Percentiles rank a stretch among this genome's conserved stretches.
Evolutionary conservation across 2,329 filamentous ascomycete species (phyloP).

Genomic region (Xylariales sp.): DNA sequence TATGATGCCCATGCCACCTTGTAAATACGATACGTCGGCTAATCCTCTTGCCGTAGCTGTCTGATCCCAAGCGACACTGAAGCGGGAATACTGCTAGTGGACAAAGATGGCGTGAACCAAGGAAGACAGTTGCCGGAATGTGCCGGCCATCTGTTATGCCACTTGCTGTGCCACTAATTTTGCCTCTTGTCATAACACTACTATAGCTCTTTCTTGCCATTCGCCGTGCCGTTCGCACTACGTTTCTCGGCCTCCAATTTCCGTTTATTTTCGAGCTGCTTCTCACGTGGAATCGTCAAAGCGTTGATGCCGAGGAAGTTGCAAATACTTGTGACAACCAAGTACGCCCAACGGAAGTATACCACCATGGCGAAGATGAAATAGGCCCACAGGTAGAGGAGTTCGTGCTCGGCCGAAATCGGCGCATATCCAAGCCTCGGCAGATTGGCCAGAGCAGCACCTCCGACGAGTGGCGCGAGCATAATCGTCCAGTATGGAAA

Average conservation of each 20-base stretch:
- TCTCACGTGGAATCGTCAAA: constrained; percentile 71
- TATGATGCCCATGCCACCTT: no score
- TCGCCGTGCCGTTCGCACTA: constrained; percentile 15
- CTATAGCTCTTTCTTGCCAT: constrained; percentile 25
- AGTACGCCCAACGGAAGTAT: constrained; percentile 88
- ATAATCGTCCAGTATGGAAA: constrained; percentile 97
- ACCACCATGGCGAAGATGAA: constrained; percentile 78
- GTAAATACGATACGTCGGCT: no score
- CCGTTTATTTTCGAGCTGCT: constrained; percentile 51
- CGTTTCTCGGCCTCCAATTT: constrained; percentile 24
- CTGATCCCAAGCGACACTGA: no score
- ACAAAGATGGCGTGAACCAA: no score
- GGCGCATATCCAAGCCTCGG: constrained; percentile 68
- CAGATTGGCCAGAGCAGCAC: constrained; percentile 77
- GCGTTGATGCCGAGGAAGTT: constrained; percentile 90
- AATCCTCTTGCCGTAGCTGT: no score
- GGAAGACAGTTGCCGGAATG: no score
- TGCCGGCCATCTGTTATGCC: no score
- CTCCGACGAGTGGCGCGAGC: constrained; percentile 79
- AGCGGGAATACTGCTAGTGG: no score
- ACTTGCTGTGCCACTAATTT: no score
- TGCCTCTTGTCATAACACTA: no score
- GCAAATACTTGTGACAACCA: constrained; percentile 90
- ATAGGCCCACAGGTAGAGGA: constrained; percentile 79
- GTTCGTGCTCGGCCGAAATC: constrained; percentile 62